These are phyloP conservation scores for Xylaria sp. DNA, from an alignment of 2,329 filamentous ascomycete genomes.

Conservation along the genomic window DNA sequence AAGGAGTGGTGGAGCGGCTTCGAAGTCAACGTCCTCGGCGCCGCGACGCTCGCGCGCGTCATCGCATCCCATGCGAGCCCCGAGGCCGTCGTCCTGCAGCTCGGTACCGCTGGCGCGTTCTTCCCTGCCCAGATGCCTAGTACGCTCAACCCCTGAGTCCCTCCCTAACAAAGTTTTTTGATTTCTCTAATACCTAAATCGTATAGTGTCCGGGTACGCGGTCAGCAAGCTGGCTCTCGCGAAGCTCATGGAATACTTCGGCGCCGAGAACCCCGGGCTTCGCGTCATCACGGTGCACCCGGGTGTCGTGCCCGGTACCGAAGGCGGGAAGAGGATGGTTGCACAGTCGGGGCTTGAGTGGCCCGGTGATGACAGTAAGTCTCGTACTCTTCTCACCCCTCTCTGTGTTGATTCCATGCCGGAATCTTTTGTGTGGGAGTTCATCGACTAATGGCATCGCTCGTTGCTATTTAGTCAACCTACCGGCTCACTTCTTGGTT, in stretches of 20 bases:
- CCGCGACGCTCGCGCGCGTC: constrained; percentile 32
- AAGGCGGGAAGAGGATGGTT: constrained; percentile 36
- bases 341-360: constrained; percentile 37
- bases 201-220: constrained; percentile 51
- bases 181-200: background rate
- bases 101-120: constrained; percentile 35
- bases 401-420: background rate
- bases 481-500: constrained; percentile 39
- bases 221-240: constrained; percentile 41
- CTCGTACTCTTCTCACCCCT: background rate
- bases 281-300: constrained; percentile 39
- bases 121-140: constrained; percentile 50
- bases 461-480: constrained; percentile 25
- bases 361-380: constrained; percentile 41
- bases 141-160: background rate
- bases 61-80: constrained; percentile 23
- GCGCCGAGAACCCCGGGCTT: constrained; percentile 38
- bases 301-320: constrained; percentile 36
- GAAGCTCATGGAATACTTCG: constrained; percentile 42
- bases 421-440: background rate
- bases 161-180: background rate
- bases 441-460: background rate
- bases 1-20: constrained; percentile 37
- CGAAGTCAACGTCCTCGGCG: constrained; percentile 37
- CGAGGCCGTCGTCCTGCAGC: constrained; percentile 30